Base-by-base conservation (phyloP, 1,284 basidiomycete species). In the Schizophyllum commune region DNA sequence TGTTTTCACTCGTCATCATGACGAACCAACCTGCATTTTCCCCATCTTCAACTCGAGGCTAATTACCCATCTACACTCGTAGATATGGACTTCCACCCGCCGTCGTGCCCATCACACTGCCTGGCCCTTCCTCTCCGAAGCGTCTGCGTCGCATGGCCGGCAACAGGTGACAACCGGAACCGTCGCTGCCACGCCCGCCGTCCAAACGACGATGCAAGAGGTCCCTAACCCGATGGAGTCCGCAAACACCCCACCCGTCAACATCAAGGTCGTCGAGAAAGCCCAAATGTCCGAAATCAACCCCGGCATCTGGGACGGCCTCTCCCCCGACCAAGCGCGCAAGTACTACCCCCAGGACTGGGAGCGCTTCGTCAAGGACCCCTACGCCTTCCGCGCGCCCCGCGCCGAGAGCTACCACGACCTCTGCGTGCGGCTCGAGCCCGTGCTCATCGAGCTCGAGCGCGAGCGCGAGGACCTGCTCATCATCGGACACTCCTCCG, bases 371-470 rank as follows among this genome's bases (percentile, higher is more conserved):
- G 79, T 91, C 55, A 87, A 87, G 65, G 96, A 98, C 71, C 96
- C 96, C 1, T 99, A 98, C 71, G 84, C 92, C 11, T 97, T 95
- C 74, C 83, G 96, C 20, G 95, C 89, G 1, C 94, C 94, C 0
- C 79, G 95, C 61, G 95, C 94, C 1, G 96, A 98, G 75, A 95
- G 92, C 68, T 99, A 99, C 72, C 97, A 79, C 62, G 77, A 77
- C 64, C 69, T 72, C 64, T 77, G 70, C 59, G 87, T 95, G 5
- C 86, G 96, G 32, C 80, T 99, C 27, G 97, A 99, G 72, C 97
- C 97, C 13, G 92, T 98, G 59, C 98, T 99, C 68, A 98, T 99
- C 93, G 97, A 99, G 74, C 83, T 99, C 19, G 97, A 99, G 74
- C 80, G 97, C 59, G 78, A 80, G 67, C 96, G 98, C 73, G 92